Conservation (phyloP, 345 rosid species). For the Citrus mangshanensis region DNA sequence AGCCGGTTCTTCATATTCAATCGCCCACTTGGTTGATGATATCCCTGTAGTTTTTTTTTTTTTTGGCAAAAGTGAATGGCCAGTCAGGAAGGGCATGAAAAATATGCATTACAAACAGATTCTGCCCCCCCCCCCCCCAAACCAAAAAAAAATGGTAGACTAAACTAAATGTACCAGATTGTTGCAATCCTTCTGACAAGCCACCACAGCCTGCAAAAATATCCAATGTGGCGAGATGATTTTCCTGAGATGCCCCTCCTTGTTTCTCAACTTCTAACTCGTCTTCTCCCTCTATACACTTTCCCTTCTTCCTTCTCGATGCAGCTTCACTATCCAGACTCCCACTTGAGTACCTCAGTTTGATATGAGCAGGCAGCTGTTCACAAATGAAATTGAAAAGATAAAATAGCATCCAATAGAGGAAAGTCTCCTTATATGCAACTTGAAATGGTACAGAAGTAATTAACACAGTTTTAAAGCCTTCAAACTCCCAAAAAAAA, state of each 20-base stretch:
- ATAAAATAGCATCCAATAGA: background rate
- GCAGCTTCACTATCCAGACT: conserved; percentile 39
- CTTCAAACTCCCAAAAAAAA: background rate
- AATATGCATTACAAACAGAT: background rate
- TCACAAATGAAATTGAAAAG: conserved; percentile 10
- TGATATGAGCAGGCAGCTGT: conserved; percentile 60
- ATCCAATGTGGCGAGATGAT: conserved; percentile 59
- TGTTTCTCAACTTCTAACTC: conserved; percentile 33
- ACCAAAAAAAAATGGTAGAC: background rate
- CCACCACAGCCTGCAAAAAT: conserved; percentile 94
- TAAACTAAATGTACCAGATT: conserved; percentile 41
- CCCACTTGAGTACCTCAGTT: conserved; percentile 43
- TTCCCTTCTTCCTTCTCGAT: conserved; percentile 72
- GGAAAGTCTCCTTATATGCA: background rate
- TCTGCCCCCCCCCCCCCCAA: too few species aligned
- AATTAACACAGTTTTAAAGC: background rate
- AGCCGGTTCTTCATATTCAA: conserved; percentile 92
- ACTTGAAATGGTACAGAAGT: background rate
- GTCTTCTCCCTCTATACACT: conserved; percentile 53
- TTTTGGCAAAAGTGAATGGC: background rate
- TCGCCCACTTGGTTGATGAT: conserved; percentile 76
- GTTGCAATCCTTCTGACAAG: conserved; percentile 63
- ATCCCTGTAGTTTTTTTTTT: conserved; percentile 43
- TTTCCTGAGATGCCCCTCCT: conserved; percentile 30
- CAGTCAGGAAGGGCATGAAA: background rate